These are phyloP conservation scores for Sporobolomyces roseus DNA, from an alignment of 768 basidiomycete genomes.

Conservation along the genomic window DNA sequence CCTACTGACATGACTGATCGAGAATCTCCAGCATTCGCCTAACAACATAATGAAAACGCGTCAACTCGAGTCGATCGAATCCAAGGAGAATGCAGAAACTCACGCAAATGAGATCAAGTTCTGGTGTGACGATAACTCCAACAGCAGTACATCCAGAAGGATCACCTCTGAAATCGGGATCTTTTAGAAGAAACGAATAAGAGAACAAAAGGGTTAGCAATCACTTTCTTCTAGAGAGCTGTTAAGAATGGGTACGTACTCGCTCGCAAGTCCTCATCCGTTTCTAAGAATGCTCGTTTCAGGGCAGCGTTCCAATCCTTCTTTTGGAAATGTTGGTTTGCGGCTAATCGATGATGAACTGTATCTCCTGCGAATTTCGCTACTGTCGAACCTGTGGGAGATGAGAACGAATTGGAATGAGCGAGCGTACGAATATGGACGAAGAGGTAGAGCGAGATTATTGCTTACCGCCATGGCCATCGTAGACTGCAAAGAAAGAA, in stretches of 20 bases:
- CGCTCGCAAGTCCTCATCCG: slow-evolving; percentile 86
- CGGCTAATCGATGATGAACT: slow-evolving; percentile 69
- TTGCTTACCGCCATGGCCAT: slow-evolving; percentile 86
- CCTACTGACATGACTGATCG: slow-evolving; percentile 78
- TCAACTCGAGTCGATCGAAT: not conserved
- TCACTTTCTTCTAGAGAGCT: too few relatives aligned
- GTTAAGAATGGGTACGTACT: slow-evolving; percentile 52
- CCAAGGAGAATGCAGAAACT: not conserved
- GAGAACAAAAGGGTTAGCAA: not conserved
- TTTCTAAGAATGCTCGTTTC: slow-evolving; percentile 84
- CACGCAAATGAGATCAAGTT: slow-evolving; percentile 60
- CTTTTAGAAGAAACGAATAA: slow-evolving; percentile 52
- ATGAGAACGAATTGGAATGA: not conserved
- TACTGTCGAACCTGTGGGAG: slow-evolving; percentile 66
- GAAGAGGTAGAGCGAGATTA: not conserved
- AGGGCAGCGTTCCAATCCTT: slow-evolving; percentile 70
- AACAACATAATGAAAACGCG: not conserved
- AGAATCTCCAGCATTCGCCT: slow-evolving; percentile 99
- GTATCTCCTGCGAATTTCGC: slow-evolving; percentile 80
- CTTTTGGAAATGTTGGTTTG: slow-evolving; percentile 68
- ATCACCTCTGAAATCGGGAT: slow-evolving; percentile 80
- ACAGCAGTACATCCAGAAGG: slow-evolving; percentile 96
- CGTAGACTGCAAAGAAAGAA: slow-evolving; percentile 93
- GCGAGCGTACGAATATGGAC: not conserved
- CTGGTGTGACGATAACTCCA: slow-evolving; percentile 72